A percentile compares a stretch with the other conserved stretches of the same genome.
These are phyloP conservation scores for Penicillium soppii DNA, from an alignment of 495 filamentous ascomycete species.

Conservation along the genomic window DNA sequence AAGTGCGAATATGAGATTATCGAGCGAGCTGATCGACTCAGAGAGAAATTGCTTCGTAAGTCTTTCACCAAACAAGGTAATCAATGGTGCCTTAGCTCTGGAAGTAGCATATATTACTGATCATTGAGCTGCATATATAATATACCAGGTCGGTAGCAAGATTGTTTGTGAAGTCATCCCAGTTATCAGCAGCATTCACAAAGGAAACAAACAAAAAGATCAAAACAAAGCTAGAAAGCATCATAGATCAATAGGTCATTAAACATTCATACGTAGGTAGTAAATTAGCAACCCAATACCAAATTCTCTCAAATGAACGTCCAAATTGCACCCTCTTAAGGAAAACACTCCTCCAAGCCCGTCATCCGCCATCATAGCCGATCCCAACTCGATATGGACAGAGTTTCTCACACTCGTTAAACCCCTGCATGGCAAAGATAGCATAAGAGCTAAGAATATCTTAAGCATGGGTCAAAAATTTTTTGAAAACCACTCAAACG, in stretches of 20 bases:
- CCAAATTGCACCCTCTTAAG: constrained; percentile 1
- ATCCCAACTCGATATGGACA: constrained; percentile 1
- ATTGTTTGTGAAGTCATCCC: constrained; percentile 56
- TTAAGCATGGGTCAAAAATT: not conserved
- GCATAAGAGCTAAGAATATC: constrained; percentile 4
- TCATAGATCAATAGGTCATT: constrained; percentile 2
- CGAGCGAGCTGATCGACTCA: constrained; percentile 45
- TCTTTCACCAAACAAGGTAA: constrained; percentile 56
- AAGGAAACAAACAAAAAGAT: constrained; percentile 19
- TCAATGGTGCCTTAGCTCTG: constrained; percentile 40
- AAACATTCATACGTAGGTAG: constrained; percentile 1
- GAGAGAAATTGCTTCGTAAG: constrained; percentile 60
- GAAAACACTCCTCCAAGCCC: not conserved
- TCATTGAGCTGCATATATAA: not conserved
- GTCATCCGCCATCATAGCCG: not conserved
- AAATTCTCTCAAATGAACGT: not conserved
- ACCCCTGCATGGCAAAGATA: not conserved
- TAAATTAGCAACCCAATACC: too few species aligned
- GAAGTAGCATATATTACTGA: not conserved
- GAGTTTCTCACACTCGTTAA: constrained; percentile 1
- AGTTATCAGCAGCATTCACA: constrained; percentile 25
- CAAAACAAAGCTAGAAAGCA: constrained; percentile 8
- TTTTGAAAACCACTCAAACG: constrained; percentile 11
- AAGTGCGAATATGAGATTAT: constrained; percentile 55
- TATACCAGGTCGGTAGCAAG: constrained; percentile 47